Base-by-base conservation (phyloP, 108 stramenopile genomes). In the Cylindrotheca closterium region DNA sequence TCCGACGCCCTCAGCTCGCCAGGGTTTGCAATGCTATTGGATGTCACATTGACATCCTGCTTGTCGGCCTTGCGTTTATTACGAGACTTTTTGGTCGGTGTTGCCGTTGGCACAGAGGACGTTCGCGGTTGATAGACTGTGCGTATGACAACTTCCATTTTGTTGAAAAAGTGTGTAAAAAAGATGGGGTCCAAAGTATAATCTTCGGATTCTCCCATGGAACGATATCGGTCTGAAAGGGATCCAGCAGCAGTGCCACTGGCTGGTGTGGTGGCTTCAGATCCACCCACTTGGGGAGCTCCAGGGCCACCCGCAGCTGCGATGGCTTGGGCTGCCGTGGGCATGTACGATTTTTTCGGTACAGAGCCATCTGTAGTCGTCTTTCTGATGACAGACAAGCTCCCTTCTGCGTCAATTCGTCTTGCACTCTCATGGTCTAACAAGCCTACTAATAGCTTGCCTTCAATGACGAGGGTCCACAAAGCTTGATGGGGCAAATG, bases 161-260 rank as follows among this genome's bases (percentile, higher is more conserved):
- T 77, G 59, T 90, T 87, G 63, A 93, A 90, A 30, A 82, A 75
- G 60, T 93, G 88, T 17, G 92, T 87, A 69, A 93, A 93, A 7
- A 61, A 18, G 30, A 79, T 46, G 7, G 87, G 82, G 23, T 79
- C 66, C 5, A 87, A 58, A 1, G 67, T 70, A 30, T 75, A 75
- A 50, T 89, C 86, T 47, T 78, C 77, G 55, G 78, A 66, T n/a
- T 70, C 68, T 59, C 68, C 81, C 21, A 79, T 73, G 51, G 51
- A 42, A 19, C 52, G 28, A 48, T 64, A 72, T 5, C 52, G 74
- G 48, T 73, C 65, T 33, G 51, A 48, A 7, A 50, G 50, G 18
- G 37, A 19, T 25, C n/a, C 56, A 3, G 42, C 47, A n/a, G 21
- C 21, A 26, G 18, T 55, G 18, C 18, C 27, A n/a, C 18, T 18